Percentiles rank a stretch among this genome's conserved stretches.
Evolutionary conservation across 306 rosid species (phyloP).

Genomic region (Senna tora): DNA sequence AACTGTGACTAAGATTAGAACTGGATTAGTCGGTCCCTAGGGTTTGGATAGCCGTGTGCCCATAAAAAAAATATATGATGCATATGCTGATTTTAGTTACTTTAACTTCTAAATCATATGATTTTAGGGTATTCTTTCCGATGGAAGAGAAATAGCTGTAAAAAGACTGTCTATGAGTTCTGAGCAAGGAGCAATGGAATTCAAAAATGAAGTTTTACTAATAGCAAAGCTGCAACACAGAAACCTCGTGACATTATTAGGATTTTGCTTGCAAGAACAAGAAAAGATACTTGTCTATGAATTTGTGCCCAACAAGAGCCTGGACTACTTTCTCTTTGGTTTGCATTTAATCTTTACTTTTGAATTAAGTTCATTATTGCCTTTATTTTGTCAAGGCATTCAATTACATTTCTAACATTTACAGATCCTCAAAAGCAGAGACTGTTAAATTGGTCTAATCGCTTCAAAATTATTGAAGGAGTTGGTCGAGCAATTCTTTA

Average conservation of each 20-base stretch:
- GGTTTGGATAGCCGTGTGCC: too few relatives aligned
- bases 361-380: too few relatives aligned
- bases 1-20: too few relatives aligned
- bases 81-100: too few relatives aligned
- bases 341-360: too few relatives aligned
- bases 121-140: neutral
- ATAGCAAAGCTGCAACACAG: neutral
- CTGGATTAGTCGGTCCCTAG: too few relatives aligned
- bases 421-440: conserved; percentile 23
- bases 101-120: too few relatives aligned
- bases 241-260: neutral
- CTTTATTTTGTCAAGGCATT: too few relatives aligned
- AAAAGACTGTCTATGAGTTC: conserved; percentile 32
- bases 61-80: too few relatives aligned
- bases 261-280: neutral
- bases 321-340: conserved; percentile 1
- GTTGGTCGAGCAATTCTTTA: conserved; percentile 49
- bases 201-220: neutral
- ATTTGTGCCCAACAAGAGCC: conserved; percentile 1
- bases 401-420: neutral
- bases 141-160: conserved; percentile 32
- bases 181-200: conserved; percentile 42
- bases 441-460: conserved; percentile 38
- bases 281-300: conserved; percentile 1
- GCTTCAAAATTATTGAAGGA: conserved; percentile 38